These are phyloP conservation scores for Mortierella sp. DNA, from an alignment of 371 early-diverging fungal genomes.

Conservation along the genomic window DNA sequence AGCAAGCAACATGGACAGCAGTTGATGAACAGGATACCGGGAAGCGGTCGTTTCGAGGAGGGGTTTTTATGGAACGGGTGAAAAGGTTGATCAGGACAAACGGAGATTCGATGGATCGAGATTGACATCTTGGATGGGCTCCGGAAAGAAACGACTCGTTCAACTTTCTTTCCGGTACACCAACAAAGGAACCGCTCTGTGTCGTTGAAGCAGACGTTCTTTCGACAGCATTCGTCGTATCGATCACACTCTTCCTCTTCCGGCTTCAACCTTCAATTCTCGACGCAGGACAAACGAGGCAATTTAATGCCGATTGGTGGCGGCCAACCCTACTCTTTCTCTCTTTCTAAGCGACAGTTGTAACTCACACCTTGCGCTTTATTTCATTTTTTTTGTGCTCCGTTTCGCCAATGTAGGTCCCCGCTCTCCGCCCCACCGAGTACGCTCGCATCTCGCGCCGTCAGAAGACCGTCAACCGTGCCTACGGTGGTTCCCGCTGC, in stretches of 20 bases:
- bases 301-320: no score
- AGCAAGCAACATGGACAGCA: not conserved
- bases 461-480: constrained; percentile 95
- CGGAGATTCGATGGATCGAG: not conserved
- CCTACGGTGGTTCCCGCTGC: constrained; percentile 98
- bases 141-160: not conserved
- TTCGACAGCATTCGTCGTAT: not conserved
- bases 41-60: not conserved
- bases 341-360: no score
- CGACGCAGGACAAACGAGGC: no score
- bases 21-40: not conserved
- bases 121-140: not conserved
- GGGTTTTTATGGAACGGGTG: not conserved
- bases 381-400: no score
- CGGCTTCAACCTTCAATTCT: no score
- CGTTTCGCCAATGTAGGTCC: constrained; percentile 72
- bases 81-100: not conserved
- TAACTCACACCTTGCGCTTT: no score
- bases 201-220: not conserved
- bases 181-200: not conserved
- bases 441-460: constrained; percentile 92
- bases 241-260: no score
- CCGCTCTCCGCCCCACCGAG: constrained; percentile 93
- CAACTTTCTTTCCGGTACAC: not conserved
- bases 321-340: no score